phyloP scores from a whole-genome alignment of 805 yeast species.

The Saccharomyces mikatae region DNA sequence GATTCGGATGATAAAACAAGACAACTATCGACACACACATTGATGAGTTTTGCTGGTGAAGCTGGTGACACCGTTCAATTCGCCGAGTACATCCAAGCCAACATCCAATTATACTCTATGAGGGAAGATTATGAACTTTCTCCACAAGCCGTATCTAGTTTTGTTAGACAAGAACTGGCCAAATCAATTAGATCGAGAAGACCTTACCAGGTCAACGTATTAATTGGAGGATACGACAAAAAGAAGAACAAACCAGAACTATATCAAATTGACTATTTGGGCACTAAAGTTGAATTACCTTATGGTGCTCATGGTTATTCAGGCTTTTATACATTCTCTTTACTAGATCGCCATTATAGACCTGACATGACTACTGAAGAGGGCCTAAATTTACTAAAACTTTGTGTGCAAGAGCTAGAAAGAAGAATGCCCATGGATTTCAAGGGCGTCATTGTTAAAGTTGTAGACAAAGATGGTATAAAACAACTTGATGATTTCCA shows the following conservation, averaged over 20 bases:
- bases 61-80: conserved; percentile 94
- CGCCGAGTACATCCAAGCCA: conserved; percentile 91
- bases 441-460: conserved; percentile 72
- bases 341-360: conserved; percentile 84
- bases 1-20: conserved; percentile 76
- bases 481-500: conserved; percentile 33
- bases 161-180: conserved; percentile 82
- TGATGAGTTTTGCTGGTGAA: conserved; percentile 90
- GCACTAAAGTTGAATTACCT: conserved; percentile 84
- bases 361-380: conserved; percentile 67
- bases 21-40: conserved; percentile 59
- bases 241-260: conserved; percentile 54
- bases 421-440: conserved; percentile 73
- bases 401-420: conserved; percentile 70
- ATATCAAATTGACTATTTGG: conserved; percentile 89
- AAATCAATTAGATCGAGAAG: conserved; percentile 83
- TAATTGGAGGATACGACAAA: conserved; percentile 83
- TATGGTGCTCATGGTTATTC: conserved; percentile 98
- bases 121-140: conserved; percentile 76
- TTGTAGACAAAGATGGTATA: conserved; percentile 57
- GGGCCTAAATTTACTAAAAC: conserved; percentile 64
- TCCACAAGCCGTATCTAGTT: conserved; percentile 81
- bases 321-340: conserved; percentile 86
- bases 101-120: conserved; percentile 78
- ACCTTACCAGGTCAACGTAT: conserved; percentile 90